Percentiles rank a stretch among this genome's conserved stretches.
phyloP scores from a whole-genome alignment of 2,329 filamentous ascomycete genomes.

The Colletotrichum lentis region DNA sequence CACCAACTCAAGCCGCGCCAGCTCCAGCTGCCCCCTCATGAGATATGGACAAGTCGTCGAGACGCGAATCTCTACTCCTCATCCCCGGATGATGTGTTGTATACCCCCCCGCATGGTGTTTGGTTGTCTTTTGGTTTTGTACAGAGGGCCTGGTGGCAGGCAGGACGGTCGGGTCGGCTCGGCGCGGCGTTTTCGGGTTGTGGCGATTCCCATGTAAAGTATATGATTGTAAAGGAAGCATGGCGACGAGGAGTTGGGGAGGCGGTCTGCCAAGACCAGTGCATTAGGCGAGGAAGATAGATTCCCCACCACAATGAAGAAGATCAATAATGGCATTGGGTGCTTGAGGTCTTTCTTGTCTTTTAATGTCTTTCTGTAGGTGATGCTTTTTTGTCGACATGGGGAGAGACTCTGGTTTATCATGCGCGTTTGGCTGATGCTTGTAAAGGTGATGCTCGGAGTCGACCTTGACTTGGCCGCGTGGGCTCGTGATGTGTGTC shows the following conservation, averaged over 20 bases:
- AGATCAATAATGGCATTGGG: constrained; percentile 27
- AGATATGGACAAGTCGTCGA: constrained; percentile 1
- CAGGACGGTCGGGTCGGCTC: constrained; percentile 32
- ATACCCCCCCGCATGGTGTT: constrained; percentile 34
- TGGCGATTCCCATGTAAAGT: constrained; percentile 32
- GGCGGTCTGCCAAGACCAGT: constrained; percentile 8
- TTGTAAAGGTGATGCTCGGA: neutral
- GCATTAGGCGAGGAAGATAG: constrained; percentile 17
- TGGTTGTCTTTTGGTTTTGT: constrained; percentile 34
- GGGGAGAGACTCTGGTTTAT: neutral
- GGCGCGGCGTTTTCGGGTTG: constrained; percentile 35
- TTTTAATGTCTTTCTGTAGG: too few relatives aligned
- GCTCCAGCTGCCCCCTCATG: constrained; percentile 24
- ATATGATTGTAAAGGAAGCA: constrained; percentile 27
- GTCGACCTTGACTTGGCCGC: neutral
- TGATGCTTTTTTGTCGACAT: neutral
- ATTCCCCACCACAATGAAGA: constrained; percentile 29
- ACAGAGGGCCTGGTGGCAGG: constrained; percentile 27
- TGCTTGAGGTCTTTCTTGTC: neutral
- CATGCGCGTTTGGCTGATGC: neutral
- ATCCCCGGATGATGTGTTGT: constrained; percentile 36
- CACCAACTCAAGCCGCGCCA: constrained; percentile 22
- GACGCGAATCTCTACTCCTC: constrained; percentile 25
- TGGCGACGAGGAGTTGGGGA: constrained; percentile 18
- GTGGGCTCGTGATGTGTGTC: neutral